Base-by-base conservation (phyloP, 306 rosid genomes). In the Corylus americana region DNA sequence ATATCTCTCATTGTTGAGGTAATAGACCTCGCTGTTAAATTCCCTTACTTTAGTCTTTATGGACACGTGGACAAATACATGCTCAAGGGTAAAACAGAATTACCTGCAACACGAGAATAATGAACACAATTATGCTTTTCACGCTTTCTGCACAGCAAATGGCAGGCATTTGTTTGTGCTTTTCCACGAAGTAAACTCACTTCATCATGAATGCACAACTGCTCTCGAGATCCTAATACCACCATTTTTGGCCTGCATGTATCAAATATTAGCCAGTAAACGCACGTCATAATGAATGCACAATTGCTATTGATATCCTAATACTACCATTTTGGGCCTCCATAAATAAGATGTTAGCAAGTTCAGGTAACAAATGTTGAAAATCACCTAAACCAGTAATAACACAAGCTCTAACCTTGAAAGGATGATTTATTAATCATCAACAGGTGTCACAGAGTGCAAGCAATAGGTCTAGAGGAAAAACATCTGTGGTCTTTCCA, bases 151-250 rank as follows among this genome's bases (percentile, higher is more conserved):
- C 97, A 87, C 61, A 89, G 89, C 29, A 54, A 14, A 18, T 76
- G 97, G 69, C 98, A 92, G 59, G 92, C 97, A 83, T 90, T 91
- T 78, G 94, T 76, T 82, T 95, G 98, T 81, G 91, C 67, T 87
- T 79, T 91, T 27, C 98, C 97, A 16, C 16, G 84, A 70, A 95
- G 98, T 77, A 64, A 77, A 80, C 93, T 95, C 75, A 95, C 98
- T 49, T 90, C 74, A 39, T 92, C 98, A 77, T 95, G 92, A 84
- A 95, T 92, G 88, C 98, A 95, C 76, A 95, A 79, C 83, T 95
- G 98, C 85, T 95, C 98, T 75, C 97, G 91, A 80, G 98, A 95
- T 81, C 98, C 98, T 75, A 95, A 78, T 22, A 95, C 97, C 63
- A 83, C 83, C 97, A 92, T 95, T 84, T 94, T 95, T 37, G 98